Percentiles rank a stretch among this genome's conserved stretches.
Conservation (phyloP, 78 protist genomes). For the Speleostelium caveatum region DNA sequence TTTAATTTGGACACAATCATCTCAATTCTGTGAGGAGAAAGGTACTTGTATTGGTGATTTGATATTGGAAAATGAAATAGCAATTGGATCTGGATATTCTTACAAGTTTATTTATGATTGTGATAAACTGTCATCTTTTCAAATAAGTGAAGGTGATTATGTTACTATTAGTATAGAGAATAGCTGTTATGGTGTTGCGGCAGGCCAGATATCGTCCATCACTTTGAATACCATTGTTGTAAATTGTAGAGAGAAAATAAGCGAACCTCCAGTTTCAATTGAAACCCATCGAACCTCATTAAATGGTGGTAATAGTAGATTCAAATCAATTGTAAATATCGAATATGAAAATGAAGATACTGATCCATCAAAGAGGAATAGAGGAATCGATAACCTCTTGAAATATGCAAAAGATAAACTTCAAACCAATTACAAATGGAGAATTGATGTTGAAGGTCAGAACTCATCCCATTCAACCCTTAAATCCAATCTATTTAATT, state of each 20-base stretch:
- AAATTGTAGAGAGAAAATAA: slow-evolving; percentile 44
- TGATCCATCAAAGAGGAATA: background rate
- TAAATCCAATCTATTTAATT: slow-evolving; percentile 46
- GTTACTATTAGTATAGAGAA: slow-evolving; percentile 10
- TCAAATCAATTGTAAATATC: slow-evolving; percentile 4
- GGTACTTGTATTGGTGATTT: slow-evolving; percentile 44
- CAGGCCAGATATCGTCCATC: slow-evolving; percentile 20
- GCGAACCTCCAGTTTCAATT: slow-evolving; percentile 25
- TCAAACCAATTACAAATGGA: background rate
- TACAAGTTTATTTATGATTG: slow-evolving; percentile 4
- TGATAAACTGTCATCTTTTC: background rate
- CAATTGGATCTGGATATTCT: background rate
- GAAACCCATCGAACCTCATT: background rate
- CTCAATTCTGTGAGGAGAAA: slow-evolving; percentile 24
- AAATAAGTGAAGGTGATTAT: slow-evolving; percentile 51
- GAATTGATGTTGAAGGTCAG: slow-evolving; percentile 41
- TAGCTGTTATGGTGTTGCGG: slow-evolving; percentile 30
- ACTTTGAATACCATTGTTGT: background rate
- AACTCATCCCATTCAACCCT: slow-evolving; percentile 3
- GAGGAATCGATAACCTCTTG: background rate
- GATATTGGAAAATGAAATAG: background rate
- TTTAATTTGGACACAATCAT: slow-evolving; percentile 41
- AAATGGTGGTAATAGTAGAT: background rate
- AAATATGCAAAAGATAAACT: background rate
- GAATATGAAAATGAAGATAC: slow-evolving; percentile 42